Percentiles rank a stretch among this genome's conserved stretches.
These are phyloP conservation scores for Setaria viridis DNA, from an alignment of 202 grass and related monocot species.

Conservation along the genomic window DNA sequence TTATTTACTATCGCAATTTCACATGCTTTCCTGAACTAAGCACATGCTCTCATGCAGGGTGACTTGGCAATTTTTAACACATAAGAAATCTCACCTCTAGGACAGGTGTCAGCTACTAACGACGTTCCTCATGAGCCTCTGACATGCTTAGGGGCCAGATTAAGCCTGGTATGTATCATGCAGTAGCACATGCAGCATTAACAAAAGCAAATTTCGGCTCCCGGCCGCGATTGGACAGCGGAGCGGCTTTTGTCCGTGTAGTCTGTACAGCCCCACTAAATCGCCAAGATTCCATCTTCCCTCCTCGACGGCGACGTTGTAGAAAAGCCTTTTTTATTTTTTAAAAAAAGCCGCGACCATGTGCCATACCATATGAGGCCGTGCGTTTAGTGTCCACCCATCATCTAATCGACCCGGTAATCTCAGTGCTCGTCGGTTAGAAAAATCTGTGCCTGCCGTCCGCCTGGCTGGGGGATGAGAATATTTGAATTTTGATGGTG, in stretches of 20 bases:
- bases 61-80: neutral
- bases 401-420: neutral
- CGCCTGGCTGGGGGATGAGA: neutral
- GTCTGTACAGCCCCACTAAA: constrained; percentile 26
- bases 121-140: neutral
- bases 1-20: neutral
- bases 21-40: neutral
- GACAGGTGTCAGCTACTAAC: neutral
- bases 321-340: neutral
- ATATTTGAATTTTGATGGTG: constrained; percentile 14
- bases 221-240: constrained; percentile 30
- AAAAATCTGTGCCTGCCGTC: constrained; percentile 2
- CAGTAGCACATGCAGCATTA: neutral
- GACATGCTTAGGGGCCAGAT: neutral
- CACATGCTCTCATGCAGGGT: neutral
- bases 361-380: neutral
- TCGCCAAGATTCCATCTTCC: constrained; percentile 52
- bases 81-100: neutral
- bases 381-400: neutral
- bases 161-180: neutral
- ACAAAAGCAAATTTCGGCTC: constrained; percentile 5
- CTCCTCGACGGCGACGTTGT: constrained; percentile 26
- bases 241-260: constrained; percentile 36
- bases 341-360: neutral
- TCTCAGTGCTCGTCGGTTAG: neutral